Evolutionary conservation across 768 basidiomycete species (phyloP).

Genomic region (Psilocybe tampanensis): DNA sequence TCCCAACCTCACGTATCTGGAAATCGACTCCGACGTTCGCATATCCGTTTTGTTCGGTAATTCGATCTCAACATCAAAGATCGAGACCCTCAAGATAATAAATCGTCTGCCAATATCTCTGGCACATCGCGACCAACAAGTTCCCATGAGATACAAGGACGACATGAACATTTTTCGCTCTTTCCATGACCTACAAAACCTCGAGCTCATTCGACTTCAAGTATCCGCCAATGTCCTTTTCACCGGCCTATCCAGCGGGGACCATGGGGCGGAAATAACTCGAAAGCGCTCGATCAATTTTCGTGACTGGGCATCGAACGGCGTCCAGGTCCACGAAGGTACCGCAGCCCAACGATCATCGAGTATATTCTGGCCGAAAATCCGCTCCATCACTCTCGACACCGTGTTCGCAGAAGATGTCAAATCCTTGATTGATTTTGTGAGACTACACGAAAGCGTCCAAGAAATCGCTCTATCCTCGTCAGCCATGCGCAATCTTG

Average conservation of each 20-base stretch:
- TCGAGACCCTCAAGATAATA: slow-evolving; percentile 15
- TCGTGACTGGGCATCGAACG: background rate
- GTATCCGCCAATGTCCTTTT: background rate
- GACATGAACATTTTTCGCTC: slow-evolving; percentile 6
- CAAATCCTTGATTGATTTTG: slow-evolving; percentile 12
- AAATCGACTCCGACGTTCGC: slow-evolving; percentile 9
- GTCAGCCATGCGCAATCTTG: slow-evolving; percentile 17
- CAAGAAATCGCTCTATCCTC: slow-evolving; percentile 14
- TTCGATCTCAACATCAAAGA: slow-evolving; percentile 3
- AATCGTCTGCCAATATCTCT: background rate
- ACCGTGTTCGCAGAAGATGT: slow-evolving; percentile 14
- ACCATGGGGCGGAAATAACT: background rate
- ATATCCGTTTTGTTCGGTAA: slow-evolving; percentile 8
- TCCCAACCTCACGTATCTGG: slow-evolving; percentile 17
- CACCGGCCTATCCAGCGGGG: background rate
- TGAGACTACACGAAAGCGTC: slow-evolving; percentile 9
- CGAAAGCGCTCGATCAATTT: slow-evolving; percentile 1
- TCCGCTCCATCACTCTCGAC: slow-evolving; percentile 14
- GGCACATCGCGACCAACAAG: background rate
- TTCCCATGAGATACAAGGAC: background rate
- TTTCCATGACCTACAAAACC: slow-evolving; percentile 6
- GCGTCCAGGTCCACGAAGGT: background rate
- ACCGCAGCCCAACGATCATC: too few species aligned
- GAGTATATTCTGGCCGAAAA: background rate
- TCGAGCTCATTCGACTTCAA: slow-evolving; percentile 6